Percentiles rank a stretch among this genome's conserved stretches.
phyloP scores from a whole-genome alignment of 495 filamentous ascomycete genomes.

The Penicillium waksmanii region DNA sequence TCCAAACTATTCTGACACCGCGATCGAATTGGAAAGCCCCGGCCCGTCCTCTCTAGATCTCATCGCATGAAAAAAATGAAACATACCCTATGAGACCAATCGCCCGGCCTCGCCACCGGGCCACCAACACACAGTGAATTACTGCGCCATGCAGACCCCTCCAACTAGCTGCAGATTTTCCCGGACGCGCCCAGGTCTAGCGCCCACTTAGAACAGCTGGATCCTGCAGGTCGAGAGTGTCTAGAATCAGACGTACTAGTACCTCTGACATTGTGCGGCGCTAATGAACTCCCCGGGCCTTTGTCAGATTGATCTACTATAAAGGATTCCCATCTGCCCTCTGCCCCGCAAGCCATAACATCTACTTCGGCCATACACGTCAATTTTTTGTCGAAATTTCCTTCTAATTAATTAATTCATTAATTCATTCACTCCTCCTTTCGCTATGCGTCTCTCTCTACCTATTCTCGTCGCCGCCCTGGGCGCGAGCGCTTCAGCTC shows the following conservation, averaged over 20 bases:
- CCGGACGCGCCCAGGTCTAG: not conserved
- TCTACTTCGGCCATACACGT: too few relatives aligned
- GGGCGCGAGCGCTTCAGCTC: not conserved
- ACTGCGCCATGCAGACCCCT: constrained; percentile 3
- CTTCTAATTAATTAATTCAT: not conserved
- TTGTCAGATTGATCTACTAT: not conserved
- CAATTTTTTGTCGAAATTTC: not conserved
- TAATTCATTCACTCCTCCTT: not conserved
- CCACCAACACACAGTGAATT: not conserved
- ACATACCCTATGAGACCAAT: constrained; percentile 12
- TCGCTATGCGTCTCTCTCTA: not conserved
- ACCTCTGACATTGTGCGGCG: not conserved
- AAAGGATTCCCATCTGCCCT: not conserved
- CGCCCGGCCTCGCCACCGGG: not conserved
- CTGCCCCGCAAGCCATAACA: not conserved
- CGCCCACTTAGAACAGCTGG: not conserved
- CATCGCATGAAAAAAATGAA: not conserved
- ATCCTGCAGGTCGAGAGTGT: not conserved
- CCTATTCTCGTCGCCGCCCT: not conserved
- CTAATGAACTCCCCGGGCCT: not conserved
- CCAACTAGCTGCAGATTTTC: constrained; percentile 1
- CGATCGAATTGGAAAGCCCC: not conserved
- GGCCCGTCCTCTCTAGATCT: not conserved
- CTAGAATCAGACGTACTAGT: not conserved
- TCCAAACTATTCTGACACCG: not conserved